Conservation (phyloP, 2,329 filamentous ascomycete species). For the Claviceps arundinis region DNA sequence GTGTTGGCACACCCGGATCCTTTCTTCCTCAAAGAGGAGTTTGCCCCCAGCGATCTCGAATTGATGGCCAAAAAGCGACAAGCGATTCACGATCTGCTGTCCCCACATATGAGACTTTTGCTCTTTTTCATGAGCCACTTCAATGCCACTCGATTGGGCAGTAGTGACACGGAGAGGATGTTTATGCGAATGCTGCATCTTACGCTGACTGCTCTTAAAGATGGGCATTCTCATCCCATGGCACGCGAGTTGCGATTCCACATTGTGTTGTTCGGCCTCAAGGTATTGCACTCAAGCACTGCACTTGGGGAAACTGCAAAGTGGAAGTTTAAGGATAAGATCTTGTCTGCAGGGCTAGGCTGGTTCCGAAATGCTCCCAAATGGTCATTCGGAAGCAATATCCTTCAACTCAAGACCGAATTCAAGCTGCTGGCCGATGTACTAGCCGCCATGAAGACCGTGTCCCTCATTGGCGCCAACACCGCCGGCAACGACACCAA, state of each 20-base stretch:
- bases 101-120: conserved; percentile 72
- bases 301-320: conserved; percentile 49
- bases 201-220: conserved; percentile 62
- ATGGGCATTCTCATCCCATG: conserved; percentile 66
- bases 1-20: conserved; percentile 66
- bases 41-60: conserved; percentile 77
- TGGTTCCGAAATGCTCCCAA: conserved; percentile 79
- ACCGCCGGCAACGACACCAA: conserved; percentile 42
- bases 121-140: conserved; percentile 93
- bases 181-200: conserved; percentile 71
- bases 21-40: conserved; percentile 83
- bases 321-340: conserved; percentile 78
- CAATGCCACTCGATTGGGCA: conserved; percentile 80
- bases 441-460: conserved; percentile 47
- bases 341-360: conserved; percentile 69
- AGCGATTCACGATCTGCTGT: conserved; percentile 65
- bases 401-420: conserved; percentile 87
- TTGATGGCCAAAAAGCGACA: conserved; percentile 63
- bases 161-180: conserved; percentile 63
- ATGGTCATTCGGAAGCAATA: conserved; percentile 94
- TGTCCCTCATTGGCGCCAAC: conserved; percentile 45
- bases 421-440: conserved; percentile 70
- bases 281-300: conserved; percentile 60
- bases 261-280: conserved; percentile 69
- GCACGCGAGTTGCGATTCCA: conserved; percentile 87